phyloP scores from a whole-genome alignment of 225 moss, liverwort and hornwort species.

The Lunularia cruciata region DNA sequence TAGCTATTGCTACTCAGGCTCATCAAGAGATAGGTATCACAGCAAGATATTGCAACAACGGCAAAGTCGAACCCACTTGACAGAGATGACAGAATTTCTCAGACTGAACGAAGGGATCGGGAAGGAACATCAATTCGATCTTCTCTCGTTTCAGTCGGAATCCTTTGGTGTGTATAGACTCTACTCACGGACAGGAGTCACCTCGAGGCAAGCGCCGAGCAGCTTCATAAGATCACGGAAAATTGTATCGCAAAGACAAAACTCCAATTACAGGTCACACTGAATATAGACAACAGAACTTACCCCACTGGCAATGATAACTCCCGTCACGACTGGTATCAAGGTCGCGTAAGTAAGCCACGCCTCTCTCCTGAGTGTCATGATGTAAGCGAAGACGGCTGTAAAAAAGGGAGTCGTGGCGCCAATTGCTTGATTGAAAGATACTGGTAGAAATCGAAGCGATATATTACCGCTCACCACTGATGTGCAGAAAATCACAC shows the following conservation, averaged over 20 bases:
- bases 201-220: background rate
- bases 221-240: background rate
- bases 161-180: too few relatives aligned
- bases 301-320: slow-evolving; percentile 91
- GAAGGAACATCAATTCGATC: background rate
- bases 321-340: slow-evolving; percentile 87
- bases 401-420: slow-evolving; percentile 99
- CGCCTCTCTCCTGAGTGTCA: slow-evolving; percentile 88
- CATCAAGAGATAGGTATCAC: background rate
- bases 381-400: slow-evolving; percentile 84
- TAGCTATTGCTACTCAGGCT: background rate
- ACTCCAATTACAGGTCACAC: too few relatives aligned
- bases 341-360: slow-evolving; percentile 83
- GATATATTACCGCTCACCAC: slow-evolving; percentile 98
- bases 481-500: slow-evolving; percentile 86
- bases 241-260: background rate
- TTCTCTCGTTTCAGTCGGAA: background rate
- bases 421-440: slow-evolving; percentile 97
- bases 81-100: background rate
- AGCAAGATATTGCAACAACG: background rate
- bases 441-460: slow-evolving; percentile 80
- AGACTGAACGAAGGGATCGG: background rate
- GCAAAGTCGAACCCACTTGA: background rate
- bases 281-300: background rate
- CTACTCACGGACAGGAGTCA: too few relatives aligned